Evolutionary conservation across 2,329 filamentous ascomycete genomes (phyloP).

Genomic region (Hymenoscyphus fructigenus): DNA sequence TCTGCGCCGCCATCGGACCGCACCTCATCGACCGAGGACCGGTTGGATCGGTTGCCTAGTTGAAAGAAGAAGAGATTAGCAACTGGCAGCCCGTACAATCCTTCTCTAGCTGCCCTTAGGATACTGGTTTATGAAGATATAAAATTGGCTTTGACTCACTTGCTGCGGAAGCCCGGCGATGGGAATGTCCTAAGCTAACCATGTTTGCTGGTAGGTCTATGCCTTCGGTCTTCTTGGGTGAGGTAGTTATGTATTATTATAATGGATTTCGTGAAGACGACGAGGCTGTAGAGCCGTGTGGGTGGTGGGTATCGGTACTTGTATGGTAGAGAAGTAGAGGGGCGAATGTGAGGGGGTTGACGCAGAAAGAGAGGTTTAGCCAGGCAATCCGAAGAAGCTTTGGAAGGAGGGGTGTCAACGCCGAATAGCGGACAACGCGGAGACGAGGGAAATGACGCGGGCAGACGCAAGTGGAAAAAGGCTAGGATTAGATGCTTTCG

Average conservation of each 20-base stretch:
- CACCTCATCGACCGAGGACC: slow-evolving; percentile 37
- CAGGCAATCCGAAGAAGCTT: neutral
- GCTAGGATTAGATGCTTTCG: neutral
- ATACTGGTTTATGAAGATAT: neutral
- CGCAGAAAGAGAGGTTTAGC: neutral
- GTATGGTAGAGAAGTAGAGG: neutral
- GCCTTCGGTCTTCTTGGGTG: neutral
- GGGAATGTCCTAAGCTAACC: slow-evolving; percentile 44
- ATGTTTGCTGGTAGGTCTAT: slow-evolving; percentile 19
- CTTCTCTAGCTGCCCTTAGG: neutral
- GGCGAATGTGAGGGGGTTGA: neutral
- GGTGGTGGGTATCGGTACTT: neutral
- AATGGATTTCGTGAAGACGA: neutral
- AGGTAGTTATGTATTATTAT: neutral
- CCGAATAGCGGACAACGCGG: neutral
- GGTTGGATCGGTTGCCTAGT: slow-evolving; percentile 45
- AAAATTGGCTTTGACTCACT: slow-evolving; percentile 35
- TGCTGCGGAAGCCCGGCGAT: slow-evolving; percentile 46
- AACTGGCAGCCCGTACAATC: neutral
- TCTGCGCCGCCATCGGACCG: slow-evolving; percentile 51
- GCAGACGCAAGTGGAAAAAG: neutral
- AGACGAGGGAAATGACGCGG: neutral
- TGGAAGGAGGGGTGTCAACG: neutral
- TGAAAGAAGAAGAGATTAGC: neutral
- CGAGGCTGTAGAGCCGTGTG: slow-evolving; percentile 5